Percentiles rank a stretch among this genome's conserved stretches.
Evolutionary conservation across 495 filamentous ascomycete species (phyloP).

Genomic region (Talaromyces trachyspermus): DNA sequence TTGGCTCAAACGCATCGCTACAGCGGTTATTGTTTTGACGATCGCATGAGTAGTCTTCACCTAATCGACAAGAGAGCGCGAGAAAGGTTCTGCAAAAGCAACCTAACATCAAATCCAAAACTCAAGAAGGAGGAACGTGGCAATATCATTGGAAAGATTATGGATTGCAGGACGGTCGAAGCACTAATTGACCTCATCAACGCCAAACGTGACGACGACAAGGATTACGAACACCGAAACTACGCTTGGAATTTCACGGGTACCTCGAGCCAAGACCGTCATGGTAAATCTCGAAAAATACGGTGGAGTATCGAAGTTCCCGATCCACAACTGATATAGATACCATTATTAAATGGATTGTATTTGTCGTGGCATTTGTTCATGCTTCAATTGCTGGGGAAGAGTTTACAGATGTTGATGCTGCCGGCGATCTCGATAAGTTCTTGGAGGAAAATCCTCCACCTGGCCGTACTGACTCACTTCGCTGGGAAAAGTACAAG

Average conservation of each 20-base stretch:
- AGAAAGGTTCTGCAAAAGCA: background rate
- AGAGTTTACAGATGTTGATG: background rate
- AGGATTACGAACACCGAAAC: background rate
- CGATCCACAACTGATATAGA: background rate
- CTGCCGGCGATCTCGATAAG: background rate
- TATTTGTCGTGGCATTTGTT: background rate
- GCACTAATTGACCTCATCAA: background rate
- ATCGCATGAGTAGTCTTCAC: background rate
- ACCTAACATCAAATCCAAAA: background rate
- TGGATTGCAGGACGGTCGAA: background rate
- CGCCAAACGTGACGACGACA: background rate
- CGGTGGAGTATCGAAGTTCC: background rate
- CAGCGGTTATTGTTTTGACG: background rate
- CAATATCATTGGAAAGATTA: background rate
- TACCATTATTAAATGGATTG: background rate
- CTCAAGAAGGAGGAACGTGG: background rate
- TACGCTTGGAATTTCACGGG: background rate
- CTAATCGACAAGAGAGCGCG: background rate
- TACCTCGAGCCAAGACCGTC: background rate
- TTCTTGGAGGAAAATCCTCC: background rate
- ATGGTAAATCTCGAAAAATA: background rate
- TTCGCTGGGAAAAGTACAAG: no score
- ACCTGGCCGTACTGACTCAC: no score
- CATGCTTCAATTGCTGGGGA: background rate
- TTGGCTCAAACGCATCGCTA: background rate